These are phyloP conservation scores for Cordyceps cicadae DNA, from an alignment of 2,329 filamentous ascomycete genomes.

Conservation along the genomic window DNA sequence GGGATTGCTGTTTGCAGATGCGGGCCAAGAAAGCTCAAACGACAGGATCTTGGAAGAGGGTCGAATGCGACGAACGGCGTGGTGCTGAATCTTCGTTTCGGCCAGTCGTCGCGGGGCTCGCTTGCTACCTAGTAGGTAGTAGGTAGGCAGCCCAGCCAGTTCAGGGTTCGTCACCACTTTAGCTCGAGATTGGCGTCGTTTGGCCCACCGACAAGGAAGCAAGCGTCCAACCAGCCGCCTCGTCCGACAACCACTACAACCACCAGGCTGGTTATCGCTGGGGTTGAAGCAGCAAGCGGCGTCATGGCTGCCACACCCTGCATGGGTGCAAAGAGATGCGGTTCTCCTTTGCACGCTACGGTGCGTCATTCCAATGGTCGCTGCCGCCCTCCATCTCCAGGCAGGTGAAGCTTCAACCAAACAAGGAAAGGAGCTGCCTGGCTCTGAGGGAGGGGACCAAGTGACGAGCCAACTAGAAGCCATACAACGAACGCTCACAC, in stretches of 20 bases:
- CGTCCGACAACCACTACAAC: neutral
- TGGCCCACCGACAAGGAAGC: slow-evolving; percentile 1
- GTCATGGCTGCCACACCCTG: slow-evolving; percentile 8
- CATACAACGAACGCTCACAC: neutral
- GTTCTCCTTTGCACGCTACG: slow-evolving; percentile 17
- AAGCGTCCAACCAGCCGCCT: slow-evolving; percentile 5
- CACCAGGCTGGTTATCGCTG: neutral
- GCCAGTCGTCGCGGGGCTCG: neutral
- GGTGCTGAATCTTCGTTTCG: neutral
- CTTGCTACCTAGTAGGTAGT: no score
- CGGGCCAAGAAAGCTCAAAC: neutral
- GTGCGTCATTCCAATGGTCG: slow-evolving; percentile 20
- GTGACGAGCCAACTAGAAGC: slow-evolving; percentile 4
- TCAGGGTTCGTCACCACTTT: slow-evolving; percentile 2
- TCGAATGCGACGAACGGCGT: neutral
- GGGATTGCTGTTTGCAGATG: neutral
- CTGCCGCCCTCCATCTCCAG: neutral
- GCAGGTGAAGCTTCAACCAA: neutral
- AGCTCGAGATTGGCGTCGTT: slow-evolving; percentile 3
- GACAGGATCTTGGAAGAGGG: slow-evolving; percentile 14
- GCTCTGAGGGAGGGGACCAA: neutral
- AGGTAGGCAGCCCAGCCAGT: neutral
- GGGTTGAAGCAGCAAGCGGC: neutral
- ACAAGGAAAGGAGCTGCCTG: neutral
- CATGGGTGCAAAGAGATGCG: neutral